Percentiles rank a stretch among this genome's conserved stretches.
These are phyloP conservation scores for Rhypophila decipiens DNA, from an alignment of 495 filamentous ascomycete genomes.

Conservation along the genomic window DNA sequence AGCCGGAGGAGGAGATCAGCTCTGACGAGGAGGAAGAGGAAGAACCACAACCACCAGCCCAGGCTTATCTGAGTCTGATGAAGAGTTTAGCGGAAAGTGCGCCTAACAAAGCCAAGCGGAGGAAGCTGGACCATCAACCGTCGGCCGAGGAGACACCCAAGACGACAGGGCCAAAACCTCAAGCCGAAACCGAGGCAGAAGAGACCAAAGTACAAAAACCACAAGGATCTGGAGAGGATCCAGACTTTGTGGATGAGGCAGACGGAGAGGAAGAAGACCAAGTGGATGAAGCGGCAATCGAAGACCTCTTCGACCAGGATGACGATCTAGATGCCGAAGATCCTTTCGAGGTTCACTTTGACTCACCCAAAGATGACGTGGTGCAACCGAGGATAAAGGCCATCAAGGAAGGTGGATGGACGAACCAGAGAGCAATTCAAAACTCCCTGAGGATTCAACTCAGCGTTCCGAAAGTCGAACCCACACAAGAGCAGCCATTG, in stretches of 20 bases:
- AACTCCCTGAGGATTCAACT: slow-evolving; percentile 35
- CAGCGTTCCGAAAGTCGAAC: slow-evolving; percentile 26
- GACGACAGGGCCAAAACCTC: too few species aligned
- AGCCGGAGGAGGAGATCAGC: slow-evolving; percentile 29
- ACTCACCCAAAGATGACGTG: slow-evolving; percentile 50
- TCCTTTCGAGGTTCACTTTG: slow-evolving; percentile 77
- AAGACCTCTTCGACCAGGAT: slow-evolving; percentile 37
- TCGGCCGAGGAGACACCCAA: slow-evolving; percentile 6
- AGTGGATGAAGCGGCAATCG: slow-evolving; percentile 18
- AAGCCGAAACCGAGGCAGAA: slow-evolving; percentile 11
- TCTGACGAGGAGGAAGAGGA: slow-evolving; percentile 34
- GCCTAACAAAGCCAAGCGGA: slow-evolving; percentile 56
- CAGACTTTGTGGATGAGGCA: slow-evolving; percentile 1
- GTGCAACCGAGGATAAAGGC: slow-evolving; percentile 43
- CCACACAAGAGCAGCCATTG: slow-evolving; percentile 12
- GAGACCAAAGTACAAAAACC: slow-evolving; percentile 18
- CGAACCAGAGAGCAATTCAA: slow-evolving; percentile 36
- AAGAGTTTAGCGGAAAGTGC: slow-evolving; percentile 53
- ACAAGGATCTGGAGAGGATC: too few species aligned
- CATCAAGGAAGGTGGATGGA: slow-evolving; percentile 58
- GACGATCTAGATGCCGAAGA: slow-evolving; percentile 54
- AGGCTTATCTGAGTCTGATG: slow-evolving; percentile 61
- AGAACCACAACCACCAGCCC: slow-evolving; percentile 24
- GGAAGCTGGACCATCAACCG: slow-evolving; percentile 52
- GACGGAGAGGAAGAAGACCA: slow-evolving; percentile 1